Evolutionary conservation across 148 eudicot genomes (phyloP).

Genomic region (Rhododendron molle): DNA sequence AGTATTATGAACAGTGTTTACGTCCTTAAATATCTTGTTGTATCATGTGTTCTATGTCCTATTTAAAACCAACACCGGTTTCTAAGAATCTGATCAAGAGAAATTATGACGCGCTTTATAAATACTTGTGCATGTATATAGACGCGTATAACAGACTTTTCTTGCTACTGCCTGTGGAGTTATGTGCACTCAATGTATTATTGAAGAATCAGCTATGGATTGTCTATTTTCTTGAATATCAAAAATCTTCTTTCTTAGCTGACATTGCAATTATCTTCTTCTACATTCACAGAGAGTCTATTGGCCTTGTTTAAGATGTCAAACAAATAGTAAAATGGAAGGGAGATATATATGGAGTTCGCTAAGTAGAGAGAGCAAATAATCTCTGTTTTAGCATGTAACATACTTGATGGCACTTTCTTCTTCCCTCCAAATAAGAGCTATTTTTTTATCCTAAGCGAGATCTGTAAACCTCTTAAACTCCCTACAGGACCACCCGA

Average conservation of each 20-base stretch:
- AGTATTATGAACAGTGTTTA: not conserved
- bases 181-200: not conserved
- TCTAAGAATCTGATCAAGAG: not conserved
- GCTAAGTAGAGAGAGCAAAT: not conserved
- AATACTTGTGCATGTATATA: not conserved
- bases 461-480: not conserved
- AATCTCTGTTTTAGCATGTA: not conserved
- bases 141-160: not conserved
- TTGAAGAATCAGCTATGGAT: conserved; percentile 2
- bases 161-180: not conserved
- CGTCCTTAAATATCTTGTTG: not conserved
- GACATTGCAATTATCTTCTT: not conserved
- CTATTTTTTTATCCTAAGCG: not conserved
- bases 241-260: not conserved
- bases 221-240: not conserved
- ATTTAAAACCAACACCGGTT: not conserved
- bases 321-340: not conserved
- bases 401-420: not conserved
- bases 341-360: not conserved
- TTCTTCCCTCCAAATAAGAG: not conserved
- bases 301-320: not conserved
- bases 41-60: not conserved
- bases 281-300: not conserved
- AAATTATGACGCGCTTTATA: not conserved
- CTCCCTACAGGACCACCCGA: not conserved